These are phyloP conservation scores for Hyphopichia wangnamkhiaoensis DNA, from an alignment of 1,139 yeast genomes.

Conservation along the genomic window DNA sequence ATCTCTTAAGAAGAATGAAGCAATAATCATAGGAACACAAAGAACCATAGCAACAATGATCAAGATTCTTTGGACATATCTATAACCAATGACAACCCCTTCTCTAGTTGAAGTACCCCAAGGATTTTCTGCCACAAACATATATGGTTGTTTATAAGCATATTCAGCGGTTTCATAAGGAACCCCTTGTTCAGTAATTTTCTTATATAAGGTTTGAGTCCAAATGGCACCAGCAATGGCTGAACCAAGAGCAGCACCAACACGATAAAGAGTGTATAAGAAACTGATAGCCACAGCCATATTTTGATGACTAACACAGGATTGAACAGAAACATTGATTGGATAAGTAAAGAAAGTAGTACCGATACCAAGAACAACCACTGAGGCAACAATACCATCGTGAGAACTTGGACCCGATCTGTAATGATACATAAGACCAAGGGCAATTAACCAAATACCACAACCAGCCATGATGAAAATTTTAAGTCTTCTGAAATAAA, in stretches of 20 bases:
- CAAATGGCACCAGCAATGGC: conserved; percentile 43
- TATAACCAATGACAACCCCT: conserved; percentile 32
- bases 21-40: conserved; percentile 33
- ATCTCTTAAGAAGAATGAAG: conserved; percentile 36
- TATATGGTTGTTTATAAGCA: conserved; percentile 32
- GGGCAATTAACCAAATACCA: conserved; percentile 35
- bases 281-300: conserved; percentile 38
- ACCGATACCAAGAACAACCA: conserved; percentile 36
- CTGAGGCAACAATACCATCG: conserved; percentile 37
- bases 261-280: conserved; percentile 33
- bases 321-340: conserved; percentile 32
- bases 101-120: conserved; percentile 38
- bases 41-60: conserved; percentile 32
- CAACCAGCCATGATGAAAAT: conserved; percentile 35
- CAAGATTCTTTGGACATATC: conserved; percentile 34
- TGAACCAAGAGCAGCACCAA: conserved; percentile 38
- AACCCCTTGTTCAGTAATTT: conserved; percentile 4
- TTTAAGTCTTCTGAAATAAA: conserved; percentile 30
- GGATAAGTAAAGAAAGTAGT: conserved; percentile 40
- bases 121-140: conserved; percentile 23
- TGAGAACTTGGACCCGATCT: conserved; percentile 30
- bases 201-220: conserved; percentile 16
- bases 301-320: conserved; percentile 38
- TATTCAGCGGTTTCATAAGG: conserved; percentile 21
- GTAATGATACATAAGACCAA: conserved; percentile 35